Evolutionary conservation across 2,329 filamentous ascomycete genomes (phyloP), one percentile per base, ranked within the genome.

Genomic region (Onygenales sp.): DNA sequence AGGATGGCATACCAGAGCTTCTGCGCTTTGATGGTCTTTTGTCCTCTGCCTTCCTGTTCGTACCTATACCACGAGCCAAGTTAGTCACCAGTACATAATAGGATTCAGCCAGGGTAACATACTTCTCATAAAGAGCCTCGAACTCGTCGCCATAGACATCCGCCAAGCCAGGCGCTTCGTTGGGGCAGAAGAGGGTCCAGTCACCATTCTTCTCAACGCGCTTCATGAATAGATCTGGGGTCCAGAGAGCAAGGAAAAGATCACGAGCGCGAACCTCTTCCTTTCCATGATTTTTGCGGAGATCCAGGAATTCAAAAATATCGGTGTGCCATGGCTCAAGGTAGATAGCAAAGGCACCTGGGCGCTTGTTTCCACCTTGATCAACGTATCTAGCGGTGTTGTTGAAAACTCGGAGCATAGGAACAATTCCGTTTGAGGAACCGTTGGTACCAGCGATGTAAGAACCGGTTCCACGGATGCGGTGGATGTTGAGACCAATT

Each of bases 1-100:
- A 98, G 82, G 60, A 98, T 95, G 61, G 92, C 90, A 70, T 97
- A 97, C 93, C 93, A 98, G 54, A 98, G 85, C 81, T 98, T 98
- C 80, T 98, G 93, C 27, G 93, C 93, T 74, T 95, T 93, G 67
- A 98, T 78, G 17, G 88, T 96, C 77, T 87, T 86, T 60, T 91
- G 89, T 59, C 93, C 92, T 64, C 87, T 85, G 62, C 88, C 88
- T 68, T 91, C 87, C 59, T 78, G 79, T 77, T 98, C 93, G 67
- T 98, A 98, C 70, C 84, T 84, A 51, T 39, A 33, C n/a, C 31
- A 46, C 2, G 8, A 9, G 34, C 61, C 55, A 63, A 48, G 5
- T 43, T 40, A 27, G 11, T 36, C 42, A 9, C 13, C 42, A n/a
- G 42, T 54, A 17, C 34, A 32, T n/a, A 10, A 33, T 31, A 31